Conservation (phyloP, 2,329 filamentous ascomycete genomes). For the Pseudopithomyces chartarum region DNA sequence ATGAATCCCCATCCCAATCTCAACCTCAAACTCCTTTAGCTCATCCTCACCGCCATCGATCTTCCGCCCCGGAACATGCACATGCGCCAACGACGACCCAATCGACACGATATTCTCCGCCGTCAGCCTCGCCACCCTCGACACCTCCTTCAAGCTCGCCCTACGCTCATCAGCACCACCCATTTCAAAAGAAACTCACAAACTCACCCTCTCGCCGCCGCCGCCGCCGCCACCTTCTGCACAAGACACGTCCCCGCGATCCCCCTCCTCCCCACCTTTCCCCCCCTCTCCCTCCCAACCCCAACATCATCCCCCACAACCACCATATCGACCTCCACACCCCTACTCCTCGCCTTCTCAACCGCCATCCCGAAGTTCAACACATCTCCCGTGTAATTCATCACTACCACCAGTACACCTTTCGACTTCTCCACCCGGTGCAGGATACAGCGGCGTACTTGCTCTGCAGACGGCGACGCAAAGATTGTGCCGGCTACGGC, state of each 20-base stretch:
- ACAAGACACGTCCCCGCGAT: slow-evolving; percentile 91
- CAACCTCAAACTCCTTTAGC: slow-evolving; percentile 64
- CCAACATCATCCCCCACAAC: slow-evolving; percentile 92
- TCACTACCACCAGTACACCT: slow-evolving; percentile 87
- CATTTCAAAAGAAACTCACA: neutral
- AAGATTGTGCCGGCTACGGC: slow-evolving; percentile 89
- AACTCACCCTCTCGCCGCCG: slow-evolving; percentile 71
- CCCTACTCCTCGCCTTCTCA: slow-evolving; percentile 85
- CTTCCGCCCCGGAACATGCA: slow-evolving; percentile 86
- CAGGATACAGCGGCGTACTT: slow-evolving; percentile 77
- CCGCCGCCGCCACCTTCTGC: slow-evolving; percentile 85
- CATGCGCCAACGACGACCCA: slow-evolving; percentile 83
- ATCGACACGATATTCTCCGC: slow-evolving; percentile 82
- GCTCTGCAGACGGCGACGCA: slow-evolving; percentile 79
- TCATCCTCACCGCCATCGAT: slow-evolving; percentile 61
- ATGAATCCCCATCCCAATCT: slow-evolving; percentile 77
- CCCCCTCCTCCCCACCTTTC: slow-evolving; percentile 90
- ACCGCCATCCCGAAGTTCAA: slow-evolving; percentile 93
- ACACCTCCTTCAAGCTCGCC: slow-evolving; percentile 69
- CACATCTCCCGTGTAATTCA: slow-evolving; percentile 83
- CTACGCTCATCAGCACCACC: slow-evolving; percentile 28
- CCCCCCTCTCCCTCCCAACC: slow-evolving; percentile 77
- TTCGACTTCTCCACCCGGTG: slow-evolving; percentile 71
- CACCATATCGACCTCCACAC: slow-evolving; percentile 81
- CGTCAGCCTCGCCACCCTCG: slow-evolving; percentile 70